Conservation (phyloP, 2,329 filamentous ascomycete genomes). For the Botrytis porri region DNA sequence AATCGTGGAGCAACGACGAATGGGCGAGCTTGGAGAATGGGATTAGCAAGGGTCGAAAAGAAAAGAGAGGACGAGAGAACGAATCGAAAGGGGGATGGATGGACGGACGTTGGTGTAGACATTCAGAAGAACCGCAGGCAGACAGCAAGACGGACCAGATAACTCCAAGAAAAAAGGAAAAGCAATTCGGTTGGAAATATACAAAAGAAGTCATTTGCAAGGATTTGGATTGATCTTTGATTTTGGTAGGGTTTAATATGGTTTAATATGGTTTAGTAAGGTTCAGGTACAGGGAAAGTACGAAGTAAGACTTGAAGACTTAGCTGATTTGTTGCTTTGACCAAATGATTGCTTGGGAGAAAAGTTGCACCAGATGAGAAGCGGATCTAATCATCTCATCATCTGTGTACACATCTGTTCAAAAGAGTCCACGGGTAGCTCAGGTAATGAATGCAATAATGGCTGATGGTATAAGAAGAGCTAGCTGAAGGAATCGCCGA, state of each 20-base stretch:
- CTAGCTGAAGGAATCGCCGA: constrained; percentile 12
- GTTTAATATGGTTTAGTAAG: constrained; percentile 9
- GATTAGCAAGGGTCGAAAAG: constrained; percentile 9
- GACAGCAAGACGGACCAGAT: not conserved
- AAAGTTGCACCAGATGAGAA: not conserved
- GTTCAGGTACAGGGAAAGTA: constrained; percentile 6
- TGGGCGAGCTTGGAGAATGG: not conserved
- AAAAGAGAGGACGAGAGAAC: not conserved
- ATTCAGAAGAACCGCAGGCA: constrained; percentile 2
- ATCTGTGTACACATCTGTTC: not conserved
- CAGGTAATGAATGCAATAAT: not conserved
- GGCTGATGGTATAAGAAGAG: not conserved
- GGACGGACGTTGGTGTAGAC: not conserved
- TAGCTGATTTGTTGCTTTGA: constrained; percentile 1
- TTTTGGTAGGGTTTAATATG: constrained; percentile 2
- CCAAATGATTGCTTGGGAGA: constrained; percentile 10
- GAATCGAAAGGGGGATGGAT: not conserved
- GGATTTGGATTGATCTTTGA: not conserved
- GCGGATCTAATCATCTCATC: not conserved
- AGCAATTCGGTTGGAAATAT: not conserved
- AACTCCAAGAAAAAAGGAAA: not conserved
- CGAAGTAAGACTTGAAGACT: constrained; percentile 9
- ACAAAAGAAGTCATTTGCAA: not conserved
- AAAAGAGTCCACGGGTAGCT: constrained; percentile 4
- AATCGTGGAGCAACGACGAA: not conserved